Percentiles rank a stretch among this genome's conserved stretches.
These are phyloP conservation scores for Colletotrichum costaricense DNA, from an alignment of 2,329 filamentous ascomycete genomes.

Conservation along the genomic window DNA sequence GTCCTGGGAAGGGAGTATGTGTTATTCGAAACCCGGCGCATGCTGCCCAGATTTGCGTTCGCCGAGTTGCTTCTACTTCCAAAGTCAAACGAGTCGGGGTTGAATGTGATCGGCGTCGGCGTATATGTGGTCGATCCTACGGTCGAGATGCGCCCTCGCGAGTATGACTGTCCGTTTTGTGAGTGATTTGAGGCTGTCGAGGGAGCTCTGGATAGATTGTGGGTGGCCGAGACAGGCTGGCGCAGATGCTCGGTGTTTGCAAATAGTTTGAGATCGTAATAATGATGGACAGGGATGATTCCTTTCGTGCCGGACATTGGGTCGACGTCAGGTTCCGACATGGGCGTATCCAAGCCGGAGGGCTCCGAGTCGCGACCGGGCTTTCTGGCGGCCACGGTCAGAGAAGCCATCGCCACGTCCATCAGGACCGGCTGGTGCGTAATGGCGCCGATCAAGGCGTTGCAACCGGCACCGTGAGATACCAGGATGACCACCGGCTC, in stretches of 20 bases:
- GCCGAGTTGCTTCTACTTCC: conserved; percentile 59
- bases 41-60: conserved; percentile 51
- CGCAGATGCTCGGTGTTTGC: conserved; percentile 81
- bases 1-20: conserved; percentile 37
- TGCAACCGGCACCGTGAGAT: conserved; percentile 95
- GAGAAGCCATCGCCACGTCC: conserved; percentile 88
- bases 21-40: conserved; percentile 45
- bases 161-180: conserved; percentile 40
- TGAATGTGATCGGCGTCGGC: conserved; percentile 45
- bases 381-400: conserved; percentile 86
- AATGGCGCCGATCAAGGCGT: conserved; percentile 91
- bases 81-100: conserved; percentile 51
- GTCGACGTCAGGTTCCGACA: conserved; percentile 37
- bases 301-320: conserved; percentile 37
- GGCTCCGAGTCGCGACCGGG: conserved; percentile 49
- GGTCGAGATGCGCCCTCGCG: conserved; percentile 51
- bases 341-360: conserved; percentile 38
- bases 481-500: conserved; percentile 88
- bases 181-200: conserved; percentile 49
- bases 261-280: conserved; percentile 80
- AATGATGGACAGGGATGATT: conserved; percentile 63
- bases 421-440: conserved; percentile 92
- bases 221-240: conserved; percentile 49
- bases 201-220: conserved; percentile 41
- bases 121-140: conserved; percentile 21